Percentiles rank a stretch among this genome's conserved stretches.
Conservation (phyloP, 2,329 filamentous ascomycete species). For the Aureobasidium sp. region DNA sequence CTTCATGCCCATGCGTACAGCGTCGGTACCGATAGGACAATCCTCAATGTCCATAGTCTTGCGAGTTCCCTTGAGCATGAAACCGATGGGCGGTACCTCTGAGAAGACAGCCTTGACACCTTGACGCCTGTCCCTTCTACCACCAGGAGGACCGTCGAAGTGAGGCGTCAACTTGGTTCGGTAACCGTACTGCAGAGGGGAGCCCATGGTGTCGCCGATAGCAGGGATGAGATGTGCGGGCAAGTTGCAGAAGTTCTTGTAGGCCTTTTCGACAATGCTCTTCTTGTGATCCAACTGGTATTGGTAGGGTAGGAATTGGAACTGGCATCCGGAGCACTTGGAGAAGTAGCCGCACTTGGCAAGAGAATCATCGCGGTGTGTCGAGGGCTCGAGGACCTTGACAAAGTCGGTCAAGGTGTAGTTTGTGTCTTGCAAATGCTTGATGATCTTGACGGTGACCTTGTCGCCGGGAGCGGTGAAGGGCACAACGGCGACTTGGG, state of each 20-base stretch:
- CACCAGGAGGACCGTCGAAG: constrained; percentile 67
- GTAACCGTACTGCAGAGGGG: constrained; percentile 85
- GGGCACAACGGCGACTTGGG: constrained; percentile 75
- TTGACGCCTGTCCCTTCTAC: constrained; percentile 40
- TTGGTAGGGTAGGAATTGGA: constrained; percentile 89
- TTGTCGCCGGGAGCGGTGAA: constrained; percentile 82
- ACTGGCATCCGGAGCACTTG: constrained; percentile 84
- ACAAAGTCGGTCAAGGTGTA: constrained; percentile 79
- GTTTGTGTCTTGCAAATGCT: constrained; percentile 55
- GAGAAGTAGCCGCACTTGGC: constrained; percentile 81
- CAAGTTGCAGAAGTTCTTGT: constrained; percentile 80
- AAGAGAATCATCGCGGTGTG: constrained; percentile 66
- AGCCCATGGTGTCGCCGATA: constrained; percentile 78
- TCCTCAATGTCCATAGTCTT: constrained; percentile 90
- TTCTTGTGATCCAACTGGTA: constrained; percentile 82
- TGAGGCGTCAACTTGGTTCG: constrained; percentile 95
- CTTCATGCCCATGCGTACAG: constrained; percentile 70
- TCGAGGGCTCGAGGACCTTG: constrained; percentile 63
- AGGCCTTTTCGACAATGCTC: constrained; percentile 83
- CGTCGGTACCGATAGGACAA: constrained; percentile 87
- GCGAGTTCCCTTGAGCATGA: constrained; percentile 75
- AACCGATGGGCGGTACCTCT: constrained; percentile 72
- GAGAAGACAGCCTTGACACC: constrained; percentile 51
- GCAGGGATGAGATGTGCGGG: constrained; percentile 64
- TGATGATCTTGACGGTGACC: constrained; percentile 69